phyloP scores from a whole-genome alignment of 192 early-diverging fungal genomes.

The Kickxella alabastrina region DNA sequence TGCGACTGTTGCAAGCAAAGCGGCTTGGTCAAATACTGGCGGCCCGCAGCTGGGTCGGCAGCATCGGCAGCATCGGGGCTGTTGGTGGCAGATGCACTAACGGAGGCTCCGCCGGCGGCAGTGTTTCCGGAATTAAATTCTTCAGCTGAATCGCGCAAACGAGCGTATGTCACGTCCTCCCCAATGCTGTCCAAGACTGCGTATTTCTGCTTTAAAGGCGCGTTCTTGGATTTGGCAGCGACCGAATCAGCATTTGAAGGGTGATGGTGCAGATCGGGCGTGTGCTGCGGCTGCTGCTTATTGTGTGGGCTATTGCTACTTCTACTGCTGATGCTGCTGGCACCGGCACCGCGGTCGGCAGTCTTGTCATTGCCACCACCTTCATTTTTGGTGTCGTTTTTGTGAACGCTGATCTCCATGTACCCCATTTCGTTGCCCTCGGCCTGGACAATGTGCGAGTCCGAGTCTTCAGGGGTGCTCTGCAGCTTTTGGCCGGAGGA shows the following conservation, averaged over 20 bases:
- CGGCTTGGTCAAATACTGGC: conserved; percentile 32
- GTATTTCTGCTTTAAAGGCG: no score
- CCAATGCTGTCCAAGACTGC: conserved; percentile 2
- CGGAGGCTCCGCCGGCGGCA: not conserved
- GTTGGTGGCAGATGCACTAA: not conserved
- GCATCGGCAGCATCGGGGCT: not conserved
- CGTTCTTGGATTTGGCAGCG: no score
- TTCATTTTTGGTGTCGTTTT: conserved; percentile 6
- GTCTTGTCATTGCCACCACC: not conserved
- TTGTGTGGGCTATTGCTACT: not conserved
- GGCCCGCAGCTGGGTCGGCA: not conserved
- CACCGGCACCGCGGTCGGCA: not conserved
- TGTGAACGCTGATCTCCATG: conserved; percentile 39
- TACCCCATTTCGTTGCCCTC: conserved; percentile 33
- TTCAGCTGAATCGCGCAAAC: not conserved
- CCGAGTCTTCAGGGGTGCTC: conserved; percentile 9
- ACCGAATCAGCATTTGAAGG: not conserved
- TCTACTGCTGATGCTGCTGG: not conserved
- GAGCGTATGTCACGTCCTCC: not conserved
- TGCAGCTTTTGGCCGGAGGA: conserved; percentile 7
- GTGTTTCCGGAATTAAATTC: conserved; percentile 3
- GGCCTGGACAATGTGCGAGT: conserved; percentile 31
- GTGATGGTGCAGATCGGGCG: not conserved
- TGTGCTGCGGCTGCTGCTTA: not conserved
- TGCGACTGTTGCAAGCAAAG: not conserved